Evolutionary conservation across 2,329 filamentous ascomycete species (phyloP).

Genomic region (Thelonectria blattea): DNA sequence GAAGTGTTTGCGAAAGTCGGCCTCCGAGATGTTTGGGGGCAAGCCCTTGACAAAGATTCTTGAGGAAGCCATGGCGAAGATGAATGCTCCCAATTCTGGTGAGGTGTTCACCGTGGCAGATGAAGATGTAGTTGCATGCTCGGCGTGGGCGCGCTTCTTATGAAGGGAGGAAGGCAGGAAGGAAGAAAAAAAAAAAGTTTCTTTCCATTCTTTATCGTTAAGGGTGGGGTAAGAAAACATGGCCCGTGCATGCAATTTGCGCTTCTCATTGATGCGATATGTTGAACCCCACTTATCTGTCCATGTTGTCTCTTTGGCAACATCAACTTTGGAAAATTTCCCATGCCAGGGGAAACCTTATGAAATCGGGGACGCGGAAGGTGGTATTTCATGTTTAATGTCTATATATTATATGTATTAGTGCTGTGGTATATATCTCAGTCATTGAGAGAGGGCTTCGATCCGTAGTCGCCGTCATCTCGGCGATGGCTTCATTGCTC

Average conservation of each 20-base stretch:
- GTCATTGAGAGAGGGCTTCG: too few species aligned
- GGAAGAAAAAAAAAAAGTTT: constrained; percentile 42
- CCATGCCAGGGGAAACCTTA: background rate
- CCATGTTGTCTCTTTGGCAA: constrained; percentile 27
- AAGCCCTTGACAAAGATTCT: constrained; percentile 81
- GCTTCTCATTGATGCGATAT: constrained; percentile 6
- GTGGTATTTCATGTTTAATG: background rate
- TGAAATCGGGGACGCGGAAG: background rate
- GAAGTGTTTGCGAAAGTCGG: constrained; percentile 90
- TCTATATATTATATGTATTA: too few species aligned
- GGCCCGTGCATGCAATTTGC: constrained; percentile 33
- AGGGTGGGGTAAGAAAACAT: constrained; percentile 23
- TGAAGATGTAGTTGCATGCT: constrained; percentile 34
- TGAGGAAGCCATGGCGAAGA: constrained; percentile 62
- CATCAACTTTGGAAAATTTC: constrained; percentile 23
- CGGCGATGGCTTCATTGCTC: too few species aligned
- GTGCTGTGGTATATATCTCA: too few species aligned
- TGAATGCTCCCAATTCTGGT: constrained; percentile 32
- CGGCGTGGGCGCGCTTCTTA: constrained; percentile 31
- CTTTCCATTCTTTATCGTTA: constrained; percentile 38
- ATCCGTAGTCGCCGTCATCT: too few species aligned
- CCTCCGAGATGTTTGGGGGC: constrained; percentile 83
- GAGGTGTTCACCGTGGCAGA: constrained; percentile 34
- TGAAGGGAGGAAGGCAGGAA: constrained; percentile 28
- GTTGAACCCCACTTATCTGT: constrained; percentile 24